Conservation (phyloP, 768 basidiomycete species). For the Lenzites betulinus region DNA sequence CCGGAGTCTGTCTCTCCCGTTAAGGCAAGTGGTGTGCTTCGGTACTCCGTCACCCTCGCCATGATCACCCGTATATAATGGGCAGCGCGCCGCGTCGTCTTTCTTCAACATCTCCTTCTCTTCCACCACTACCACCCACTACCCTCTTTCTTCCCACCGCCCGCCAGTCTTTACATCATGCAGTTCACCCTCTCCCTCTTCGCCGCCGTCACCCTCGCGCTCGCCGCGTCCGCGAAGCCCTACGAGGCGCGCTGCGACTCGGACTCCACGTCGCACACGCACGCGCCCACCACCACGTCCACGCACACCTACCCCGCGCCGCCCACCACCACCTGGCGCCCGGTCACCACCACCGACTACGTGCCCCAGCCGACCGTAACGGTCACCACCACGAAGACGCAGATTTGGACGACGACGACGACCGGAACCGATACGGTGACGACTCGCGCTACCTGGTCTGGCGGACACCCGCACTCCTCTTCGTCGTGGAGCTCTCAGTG, state of each 20-base stretch:
- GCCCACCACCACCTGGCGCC: not conserved
- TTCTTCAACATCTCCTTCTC: not conserved
- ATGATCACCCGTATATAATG: not conserved
- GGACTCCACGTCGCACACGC: constrained; percentile 2
- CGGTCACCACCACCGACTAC: constrained; percentile 2
- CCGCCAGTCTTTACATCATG: not conserved
- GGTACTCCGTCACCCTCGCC: not conserved
- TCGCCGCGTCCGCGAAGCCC: constrained; percentile 10
- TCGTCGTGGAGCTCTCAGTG: not conserved
- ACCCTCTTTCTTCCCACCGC: not conserved
- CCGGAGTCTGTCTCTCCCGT: not conserved
- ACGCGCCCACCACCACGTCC: not conserved
- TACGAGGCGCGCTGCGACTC: not conserved
- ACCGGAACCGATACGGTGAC: constrained; percentile 3
- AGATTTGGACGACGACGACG: not conserved
- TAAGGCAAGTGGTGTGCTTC: constrained; percentile 2
- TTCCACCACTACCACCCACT: not conserved
- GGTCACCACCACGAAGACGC: not conserved
- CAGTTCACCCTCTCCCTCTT: constrained; percentile 11
- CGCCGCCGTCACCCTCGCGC: constrained; percentile 6
- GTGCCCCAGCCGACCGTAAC: constrained; percentile 5
- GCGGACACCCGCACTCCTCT: not conserved
- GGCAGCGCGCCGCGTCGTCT: not conserved
- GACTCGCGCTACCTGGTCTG: not conserved
- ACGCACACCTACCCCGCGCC: not conserved